A percentile compares a stretch with the other conserved stretches of the same genome.
These are phyloP conservation scores for Cinnamomum micranthum DNA, from an alignment of 164 flowering plant species.

Conservation along the genomic window DNA sequence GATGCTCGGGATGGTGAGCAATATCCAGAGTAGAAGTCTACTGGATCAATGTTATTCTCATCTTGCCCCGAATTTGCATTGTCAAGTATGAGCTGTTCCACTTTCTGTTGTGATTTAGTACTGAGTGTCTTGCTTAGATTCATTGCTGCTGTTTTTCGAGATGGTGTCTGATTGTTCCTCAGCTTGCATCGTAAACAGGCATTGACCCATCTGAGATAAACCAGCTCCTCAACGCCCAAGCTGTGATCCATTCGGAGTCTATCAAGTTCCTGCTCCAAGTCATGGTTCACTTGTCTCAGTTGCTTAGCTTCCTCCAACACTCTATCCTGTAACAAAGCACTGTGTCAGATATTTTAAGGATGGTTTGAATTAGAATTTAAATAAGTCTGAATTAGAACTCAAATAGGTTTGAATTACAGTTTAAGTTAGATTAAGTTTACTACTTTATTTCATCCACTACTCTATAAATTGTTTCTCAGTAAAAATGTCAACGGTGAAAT, in stretches of 20 bases:
- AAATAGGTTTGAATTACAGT: neutral
- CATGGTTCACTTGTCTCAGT: conserved; percentile 48
- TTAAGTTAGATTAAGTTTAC: neutral
- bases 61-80: conserved; percentile 54
- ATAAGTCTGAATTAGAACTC: too few species aligned
- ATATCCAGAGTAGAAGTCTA: conserved; percentile 50
- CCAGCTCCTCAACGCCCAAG: conserved; percentile 75
- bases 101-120: conserved; percentile 76
- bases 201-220: conserved; percentile 88
- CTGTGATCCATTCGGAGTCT: conserved; percentile 58
- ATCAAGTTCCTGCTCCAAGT: conserved; percentile 56
- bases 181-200: conserved; percentile 89
- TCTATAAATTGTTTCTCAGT: neutral
- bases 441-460: neutral
- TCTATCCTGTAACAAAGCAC: conserved; percentile 34
- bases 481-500: too few species aligned
- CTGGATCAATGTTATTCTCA: neutral
- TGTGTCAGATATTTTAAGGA: neutral
- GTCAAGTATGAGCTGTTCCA: conserved; percentile 81
- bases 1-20: conserved; percentile 66
- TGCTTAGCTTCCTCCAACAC: conserved; percentile 27
- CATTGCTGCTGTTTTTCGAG: conserved; percentile 70
- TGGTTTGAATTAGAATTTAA: too few species aligned
- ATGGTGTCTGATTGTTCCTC: conserved; percentile 51
- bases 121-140: conserved; percentile 75